phyloP scores from a whole-genome alignment of 1,284 basidiomycete species.

The Chondrostereum purpureum region DNA sequence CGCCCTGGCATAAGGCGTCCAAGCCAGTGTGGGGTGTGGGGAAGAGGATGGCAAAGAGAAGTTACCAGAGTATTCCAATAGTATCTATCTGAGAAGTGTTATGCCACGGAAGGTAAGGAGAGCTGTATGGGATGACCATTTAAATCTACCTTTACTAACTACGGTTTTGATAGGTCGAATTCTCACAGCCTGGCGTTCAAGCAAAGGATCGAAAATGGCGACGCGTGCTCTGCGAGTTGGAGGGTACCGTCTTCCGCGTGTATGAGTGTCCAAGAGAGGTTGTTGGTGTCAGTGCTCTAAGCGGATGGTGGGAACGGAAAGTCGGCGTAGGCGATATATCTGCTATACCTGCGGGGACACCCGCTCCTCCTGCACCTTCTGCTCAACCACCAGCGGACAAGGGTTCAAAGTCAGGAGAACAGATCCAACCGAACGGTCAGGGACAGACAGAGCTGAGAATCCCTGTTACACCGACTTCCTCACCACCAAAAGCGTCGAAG shows the following conservation, averaged over 20 bases:
- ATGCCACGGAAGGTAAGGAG: constrained; percentile 69
- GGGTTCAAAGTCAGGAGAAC: constrained; percentile 14
- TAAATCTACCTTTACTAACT: background rate
- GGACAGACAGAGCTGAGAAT: constrained; percentile 15
- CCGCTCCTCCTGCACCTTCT: constrained; percentile 14
- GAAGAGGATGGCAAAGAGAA: constrained; percentile 76
- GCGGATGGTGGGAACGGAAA: constrained; percentile 70
- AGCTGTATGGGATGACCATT: background rate
- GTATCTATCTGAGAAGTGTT: constrained; percentile 77
- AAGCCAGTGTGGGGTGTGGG: constrained; percentile 13
- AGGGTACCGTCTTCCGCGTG: constrained; percentile 84
- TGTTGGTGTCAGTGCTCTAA: constrained; percentile 44
- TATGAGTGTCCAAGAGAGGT: constrained; percentile 61
- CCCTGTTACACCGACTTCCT: constrained; percentile 4
- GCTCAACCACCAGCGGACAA: constrained; percentile 6
- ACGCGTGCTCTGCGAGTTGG: constrained; percentile 82
- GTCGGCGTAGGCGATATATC: constrained; percentile 61
- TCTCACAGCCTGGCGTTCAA: constrained; percentile 77
- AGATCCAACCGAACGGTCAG: constrained; percentile 7
- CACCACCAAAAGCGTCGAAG: constrained; percentile 15
- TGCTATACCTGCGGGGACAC: constrained; percentile 19
- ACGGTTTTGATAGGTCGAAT: constrained; percentile 72
- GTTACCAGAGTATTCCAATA: constrained; percentile 80
- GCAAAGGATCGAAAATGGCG: constrained; percentile 91
- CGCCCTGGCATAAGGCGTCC: constrained; percentile 8